A percentile compares a stretch with the other conserved stretches of the same genome.
phyloP scores from a whole-genome alignment of 257 asterid species.

The Nyctanthes arbortristis region DNA sequence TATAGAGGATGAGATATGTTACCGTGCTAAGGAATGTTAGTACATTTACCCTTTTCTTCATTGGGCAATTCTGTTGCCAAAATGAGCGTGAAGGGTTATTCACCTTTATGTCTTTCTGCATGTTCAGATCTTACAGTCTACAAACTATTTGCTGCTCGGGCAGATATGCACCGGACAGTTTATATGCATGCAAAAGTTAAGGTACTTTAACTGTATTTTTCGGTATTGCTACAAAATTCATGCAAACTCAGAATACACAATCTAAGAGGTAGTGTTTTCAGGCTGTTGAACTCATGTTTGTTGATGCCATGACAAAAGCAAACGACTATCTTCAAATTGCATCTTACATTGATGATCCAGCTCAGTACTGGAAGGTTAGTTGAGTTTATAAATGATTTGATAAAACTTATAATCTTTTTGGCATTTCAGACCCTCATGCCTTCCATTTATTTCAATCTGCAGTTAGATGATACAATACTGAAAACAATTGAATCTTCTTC shows the following conservation, averaged over 20 bases:
- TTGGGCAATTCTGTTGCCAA: constrained; percentile 5
- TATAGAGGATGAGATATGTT: constrained; percentile 83
- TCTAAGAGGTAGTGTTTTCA: constrained; percentile 33
- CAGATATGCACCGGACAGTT: constrained; percentile 82
- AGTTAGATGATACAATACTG: constrained; percentile 87
- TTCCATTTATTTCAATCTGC: constrained; percentile 27
- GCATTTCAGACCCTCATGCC: constrained; percentile 10
- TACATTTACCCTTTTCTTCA: constrained; percentile 23
- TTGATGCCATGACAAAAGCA: constrained; percentile 82
- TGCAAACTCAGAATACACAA: constrained; percentile 12
- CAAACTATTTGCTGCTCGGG: constrained; percentile 88
- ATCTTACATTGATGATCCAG: constrained; percentile 73
- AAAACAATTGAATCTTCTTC: constrained; percentile 77
- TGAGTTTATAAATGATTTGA: constrained; percentile 19
- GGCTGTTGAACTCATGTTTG: constrained; percentile 82
- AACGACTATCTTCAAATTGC: constrained; percentile 59
- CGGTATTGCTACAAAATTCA: not conserved
- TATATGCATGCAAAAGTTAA: constrained; percentile 84
- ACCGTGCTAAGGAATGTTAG: constrained; percentile 94
- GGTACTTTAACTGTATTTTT: constrained; percentile 44
- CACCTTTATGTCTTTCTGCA: constrained; percentile 21
- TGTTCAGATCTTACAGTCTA: constrained; percentile 82
- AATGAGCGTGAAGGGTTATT: not conserved
- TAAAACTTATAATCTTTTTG: not conserved
- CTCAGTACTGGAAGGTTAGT: constrained; percentile 79